Evolutionary conservation across 2,329 filamentous ascomycete genomes (phyloP), one percentile per base, ranked within the genome.

Genomic region (Cytospora leucostoma): DNA sequence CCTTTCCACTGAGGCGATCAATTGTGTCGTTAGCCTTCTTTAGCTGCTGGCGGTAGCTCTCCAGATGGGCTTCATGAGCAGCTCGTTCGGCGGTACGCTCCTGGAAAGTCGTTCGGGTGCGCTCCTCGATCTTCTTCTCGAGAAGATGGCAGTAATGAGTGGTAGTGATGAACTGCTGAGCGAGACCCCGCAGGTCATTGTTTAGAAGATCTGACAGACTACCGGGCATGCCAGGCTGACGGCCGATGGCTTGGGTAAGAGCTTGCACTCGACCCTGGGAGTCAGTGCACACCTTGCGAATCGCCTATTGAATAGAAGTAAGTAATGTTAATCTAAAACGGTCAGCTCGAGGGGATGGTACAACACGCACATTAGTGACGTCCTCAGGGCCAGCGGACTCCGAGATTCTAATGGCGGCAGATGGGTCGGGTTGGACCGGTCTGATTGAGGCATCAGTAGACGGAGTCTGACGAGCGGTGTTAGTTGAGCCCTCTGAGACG

Each of bases 171-270:
- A 66, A 55, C 49, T 65, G 65, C 19, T 66, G 62, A 3, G 52
- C 65, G 11, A 63, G 40, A 13, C 17, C 37, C 5, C 53, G 53
- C 40, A 66, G 19, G 52, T 66, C 65, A 34, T 63, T 63, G 53
- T 47, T 56, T 32, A 66, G 10, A 5, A 65, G 33, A 40, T 62
- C 59, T 27, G 40, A 21, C 13, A 62, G 53, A 17, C 34, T 59
- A 8, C 35, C 47, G 8, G 65, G 55, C 38, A 66, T 54, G 17
- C 62, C 65, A 59, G 65, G 59, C 63, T 58, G 56, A 19, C 44
- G 53, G 15, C 38, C 47, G 13, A 66, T 34, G n/a, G 63, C 65
- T 35, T 66, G 59, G 15, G 53, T 55, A 13, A 65, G 51, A 8
- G 49, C 35, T 13, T 38, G 44, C 34, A 66, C 35, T 13, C 53